Evolutionary conservation across 768 basidiomycete species (phyloP), one percentile per base, ranked within the genome.

Genomic region (Suillus occidentalis): DNA sequence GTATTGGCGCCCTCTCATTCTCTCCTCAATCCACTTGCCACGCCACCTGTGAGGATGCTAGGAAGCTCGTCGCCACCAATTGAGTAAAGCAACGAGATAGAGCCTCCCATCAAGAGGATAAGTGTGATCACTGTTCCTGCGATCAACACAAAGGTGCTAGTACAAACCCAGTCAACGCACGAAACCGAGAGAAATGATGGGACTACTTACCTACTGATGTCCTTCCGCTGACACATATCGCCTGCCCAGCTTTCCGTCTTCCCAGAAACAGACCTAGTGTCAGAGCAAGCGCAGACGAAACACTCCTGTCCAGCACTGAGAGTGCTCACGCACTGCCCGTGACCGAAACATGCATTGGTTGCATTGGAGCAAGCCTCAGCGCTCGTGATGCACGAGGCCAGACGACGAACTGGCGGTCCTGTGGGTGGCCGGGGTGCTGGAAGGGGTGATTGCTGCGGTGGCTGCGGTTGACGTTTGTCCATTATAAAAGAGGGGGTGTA

Each of bases 121-220:
- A 95, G 76, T 8, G 82, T 82, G 63, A 93, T 75, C 34, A 83
- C 83, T 2, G 89, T 91, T 53, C 93, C 92, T 2, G 85, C 75
- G 57, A 95, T 77, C 58, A 95, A 83, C 18, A 89, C 87, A 67
- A 95, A 94, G 20, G 88, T 86, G 14, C 92, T 94, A 66, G 4
- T 25, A 22, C 57, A 42, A 66, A 43, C 14, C 47, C n/a, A 47
- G 50, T 18, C 12, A 61, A 40, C 52, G 64, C 37, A 36, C 68
- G 61, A 8, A 25, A 34, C 5, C 2, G 40, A 47, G 12, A 12
- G 20, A 37, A 63, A 59, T 28, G 28, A n/a, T 9, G 10, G 18
- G 45, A n/a, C 2, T 40, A 86, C 90, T 66, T 71, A 92, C 92
- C 85, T 86, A 81, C 90, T 93, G 57, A 94, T 78, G 71, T 95